These are phyloP conservation scores for Aeschynomene evenia DNA, from an alignment of 306 rosid genomes.

Conservation along the genomic window DNA sequence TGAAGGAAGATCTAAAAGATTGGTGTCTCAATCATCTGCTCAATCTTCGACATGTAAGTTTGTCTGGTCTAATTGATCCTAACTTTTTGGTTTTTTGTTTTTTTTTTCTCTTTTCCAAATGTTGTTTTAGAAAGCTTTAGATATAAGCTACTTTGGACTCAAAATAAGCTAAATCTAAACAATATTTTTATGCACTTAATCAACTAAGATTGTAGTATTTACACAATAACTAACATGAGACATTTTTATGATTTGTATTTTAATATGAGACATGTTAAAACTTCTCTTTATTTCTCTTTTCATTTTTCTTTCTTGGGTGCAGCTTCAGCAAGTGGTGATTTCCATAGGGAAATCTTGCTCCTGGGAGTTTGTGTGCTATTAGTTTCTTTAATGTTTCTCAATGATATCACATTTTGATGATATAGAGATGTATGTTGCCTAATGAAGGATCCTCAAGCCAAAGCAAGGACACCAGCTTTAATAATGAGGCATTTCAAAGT, in stretches of 20 bases:
- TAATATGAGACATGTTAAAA: background rate
- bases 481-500: constrained; percentile 40
- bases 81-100: constrained; percentile 13
- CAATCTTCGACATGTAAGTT: constrained; percentile 67
- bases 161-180: too few relatives aligned
- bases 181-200: too few relatives aligned
- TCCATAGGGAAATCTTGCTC: constrained; percentile 36
- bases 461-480: constrained; percentile 32
- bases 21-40: constrained; percentile 40
- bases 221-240: too few relatives aligned
- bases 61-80: background rate
- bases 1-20: constrained; percentile 35
- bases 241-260: background rate
- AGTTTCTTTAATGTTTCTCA: constrained; percentile 26
- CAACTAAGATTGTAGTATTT: too few relatives aligned
- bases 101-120: background rate
- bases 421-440: constrained; percentile 34
- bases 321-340: constrained; percentile 51
- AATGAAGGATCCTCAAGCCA: constrained; percentile 42
- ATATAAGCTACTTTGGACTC: background rate
- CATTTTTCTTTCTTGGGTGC: constrained; percentile 26
- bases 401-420: constrained; percentile 31
- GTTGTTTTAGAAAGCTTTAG: background rate
- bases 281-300: background rate
- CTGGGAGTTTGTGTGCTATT: constrained; percentile 38